A percentile compares a stretch with the other conserved stretches of the same genome.
Conservation (phyloP, 768 basidiomycete species). For the Cystobasidium tubakii region DNA sequence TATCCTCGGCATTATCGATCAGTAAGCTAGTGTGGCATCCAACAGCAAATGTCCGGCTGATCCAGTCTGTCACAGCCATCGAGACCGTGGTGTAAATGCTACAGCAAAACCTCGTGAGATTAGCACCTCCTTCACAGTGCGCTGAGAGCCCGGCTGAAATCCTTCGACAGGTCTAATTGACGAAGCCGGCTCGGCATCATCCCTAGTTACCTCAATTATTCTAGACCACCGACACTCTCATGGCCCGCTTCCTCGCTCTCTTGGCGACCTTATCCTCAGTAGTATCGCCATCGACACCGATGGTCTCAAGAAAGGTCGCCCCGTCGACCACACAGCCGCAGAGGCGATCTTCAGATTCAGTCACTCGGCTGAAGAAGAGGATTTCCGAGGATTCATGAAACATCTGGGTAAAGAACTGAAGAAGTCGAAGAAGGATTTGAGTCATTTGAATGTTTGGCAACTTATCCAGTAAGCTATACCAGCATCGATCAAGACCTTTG, state of each 20-base stretch:
- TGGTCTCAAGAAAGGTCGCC: slow-evolving; percentile 27
- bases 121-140: neutral
- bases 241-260: slow-evolving; percentile 25
- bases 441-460: slow-evolving; percentile 21
- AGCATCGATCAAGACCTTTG: neutral
- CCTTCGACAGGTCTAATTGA: slow-evolving; percentile 26
- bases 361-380: slow-evolving; percentile 33
- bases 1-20: slow-evolving; percentile 31
- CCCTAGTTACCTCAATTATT: slow-evolving; percentile 27
- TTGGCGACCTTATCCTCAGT: slow-evolving; percentile 33
- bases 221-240: slow-evolving; percentile 16
- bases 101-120: slow-evolving; percentile 9
- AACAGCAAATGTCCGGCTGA: neutral
- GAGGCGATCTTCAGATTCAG: slow-evolving; percentile 25
- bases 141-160: neutral
- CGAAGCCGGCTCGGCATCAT: slow-evolving; percentile 20
- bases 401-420: slow-evolving; percentile 34
- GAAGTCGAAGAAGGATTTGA: slow-evolving; percentile 37
- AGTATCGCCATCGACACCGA: slow-evolving; percentile 37
- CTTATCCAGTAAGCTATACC: slow-evolving; percentile 23
- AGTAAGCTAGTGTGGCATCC: neutral
- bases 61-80: neutral
- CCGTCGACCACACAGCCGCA: slow-evolving; percentile 19
- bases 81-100: slow-evolving; percentile 12
- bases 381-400: slow-evolving; percentile 26